Percentiles rank a stretch among this genome's conserved stretches.
Conservation (phyloP, 2,329 filamentous ascomycete species). For the Neospermospora avenae region DNA sequence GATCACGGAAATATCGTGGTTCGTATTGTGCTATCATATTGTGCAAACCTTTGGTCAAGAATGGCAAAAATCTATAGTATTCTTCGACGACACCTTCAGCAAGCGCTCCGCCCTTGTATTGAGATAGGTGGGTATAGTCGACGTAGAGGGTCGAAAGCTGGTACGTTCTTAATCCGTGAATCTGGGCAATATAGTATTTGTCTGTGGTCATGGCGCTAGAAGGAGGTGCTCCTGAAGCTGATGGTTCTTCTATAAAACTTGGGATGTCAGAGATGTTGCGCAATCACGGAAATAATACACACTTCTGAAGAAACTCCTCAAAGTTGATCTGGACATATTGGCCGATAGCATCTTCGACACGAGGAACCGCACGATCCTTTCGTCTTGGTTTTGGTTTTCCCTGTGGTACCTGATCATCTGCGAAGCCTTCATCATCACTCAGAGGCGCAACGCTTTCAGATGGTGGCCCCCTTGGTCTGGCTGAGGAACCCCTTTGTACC, state of each 20-base stretch:
- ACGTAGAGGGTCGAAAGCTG: constrained; percentile 82
- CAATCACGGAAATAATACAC: constrained; percentile 31
- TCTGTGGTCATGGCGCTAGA: constrained; percentile 72
- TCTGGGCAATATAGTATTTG: constrained; percentile 82
- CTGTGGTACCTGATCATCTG: constrained; percentile 61
- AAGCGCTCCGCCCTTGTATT: constrained; percentile 73
- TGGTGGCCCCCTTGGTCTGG: constrained; percentile 44
- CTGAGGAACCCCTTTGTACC: constrained; percentile 31
- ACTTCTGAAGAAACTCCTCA: constrained; percentile 77
- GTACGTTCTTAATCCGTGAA: constrained; percentile 71
- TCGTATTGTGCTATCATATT: constrained; percentile 94
- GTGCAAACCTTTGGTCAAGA: constrained; percentile 82
- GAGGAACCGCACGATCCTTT: constrained; percentile 54
- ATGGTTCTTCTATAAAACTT: constrained; percentile 65
- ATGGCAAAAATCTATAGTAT: constrained; percentile 94
- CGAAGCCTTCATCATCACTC: constrained; percentile 64
- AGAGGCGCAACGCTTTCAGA: constrained; percentile 58
- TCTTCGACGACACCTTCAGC: constrained; percentile 83
- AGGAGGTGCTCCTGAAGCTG: constrained; percentile 57
- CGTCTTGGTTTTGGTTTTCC: constrained; percentile 44
- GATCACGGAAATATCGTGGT: constrained; percentile 88
- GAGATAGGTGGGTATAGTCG: constrained; percentile 79
- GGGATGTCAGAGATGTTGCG: constrained; percentile 17
- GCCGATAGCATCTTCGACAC: constrained; percentile 73
- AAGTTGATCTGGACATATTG: constrained; percentile 73